phyloP scores from a whole-genome alignment of 176 grass and related monocot species.

The Eremochloa ophiuroides region DNA sequence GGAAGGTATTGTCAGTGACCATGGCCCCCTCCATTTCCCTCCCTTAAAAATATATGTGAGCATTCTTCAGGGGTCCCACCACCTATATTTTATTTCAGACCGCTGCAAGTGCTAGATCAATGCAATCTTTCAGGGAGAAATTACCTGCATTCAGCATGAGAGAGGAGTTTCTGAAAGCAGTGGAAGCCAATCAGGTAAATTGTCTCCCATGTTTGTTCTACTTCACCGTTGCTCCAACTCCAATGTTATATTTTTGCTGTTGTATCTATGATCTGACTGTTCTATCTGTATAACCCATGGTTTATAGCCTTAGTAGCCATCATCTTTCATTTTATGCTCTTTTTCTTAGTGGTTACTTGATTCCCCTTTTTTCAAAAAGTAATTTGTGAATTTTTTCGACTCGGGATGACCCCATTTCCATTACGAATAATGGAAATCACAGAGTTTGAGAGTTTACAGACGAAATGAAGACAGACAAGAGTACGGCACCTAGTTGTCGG shows the following conservation, averaged over 20 bases:
- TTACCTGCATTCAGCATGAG: slow-evolving; percentile 76
- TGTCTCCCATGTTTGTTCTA: slow-evolving; percentile 12
- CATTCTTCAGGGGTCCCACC: neutral
- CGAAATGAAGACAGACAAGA: too few species aligned
- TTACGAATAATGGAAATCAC: too few species aligned
- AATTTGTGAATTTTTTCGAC: too few species aligned
- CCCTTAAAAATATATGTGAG: neutral
- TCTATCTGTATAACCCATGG: neutral
- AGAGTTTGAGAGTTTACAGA: too few species aligned
- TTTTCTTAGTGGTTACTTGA: neutral
- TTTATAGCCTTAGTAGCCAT: neutral
- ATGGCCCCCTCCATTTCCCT: too few species aligned
- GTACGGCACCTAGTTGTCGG: too few species aligned
- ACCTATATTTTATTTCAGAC: slow-evolving; percentile 39
- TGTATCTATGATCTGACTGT: neutral
- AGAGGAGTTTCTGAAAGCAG: slow-evolving; percentile 76
- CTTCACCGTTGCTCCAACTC: neutral
- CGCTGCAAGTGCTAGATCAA: slow-evolving; percentile 54
- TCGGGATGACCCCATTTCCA: too few species aligned
- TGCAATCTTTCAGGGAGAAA: slow-evolving; percentile 90
- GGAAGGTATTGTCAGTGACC: slow-evolving; percentile 47
- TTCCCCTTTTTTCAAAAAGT: neutral
- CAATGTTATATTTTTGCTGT: neutral
- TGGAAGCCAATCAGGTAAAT: slow-evolving; percentile 72
- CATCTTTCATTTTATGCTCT: neutral